Evolutionary conservation across 2,329 filamentous ascomycete genomes (phyloP), one percentile per base, ranked within the genome.

Genomic region (Monosporascus sp.): DNA sequence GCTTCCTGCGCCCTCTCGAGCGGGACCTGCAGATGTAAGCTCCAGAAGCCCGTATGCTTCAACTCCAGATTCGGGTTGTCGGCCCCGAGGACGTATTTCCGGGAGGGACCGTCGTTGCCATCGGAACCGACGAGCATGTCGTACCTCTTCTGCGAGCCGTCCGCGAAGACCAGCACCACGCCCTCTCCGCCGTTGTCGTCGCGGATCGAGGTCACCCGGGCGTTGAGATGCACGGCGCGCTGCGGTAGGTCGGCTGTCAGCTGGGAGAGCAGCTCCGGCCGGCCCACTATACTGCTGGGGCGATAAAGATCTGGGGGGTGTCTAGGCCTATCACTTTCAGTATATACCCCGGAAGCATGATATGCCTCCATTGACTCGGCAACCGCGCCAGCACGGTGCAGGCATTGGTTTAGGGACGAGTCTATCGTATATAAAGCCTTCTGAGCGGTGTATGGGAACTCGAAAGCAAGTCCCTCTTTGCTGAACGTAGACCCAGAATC

Each of bases 91-190:
- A 67, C 63, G 35, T 63, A 61, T 20, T 57, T 45, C n/a, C 65
- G 60, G 1, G 60, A 59, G 26, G 60, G 57, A 2, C 63, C 60
- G 22, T 62, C 57, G 1, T 58, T 50, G 3, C 64, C 63, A 24
- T 68, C 65, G 3, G 65, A 59, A 4, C 66, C 65, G 6, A 68
- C 52, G 3, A 68, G 59, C 3, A 67, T 48, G 31, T 68, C 65
- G 50, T 67, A 68, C 44, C 57, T 58, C 55, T 62, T 63, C 46
- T 63, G 61, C 22, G 61, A 51, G 3, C 66, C 65, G 40, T 66
- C 64, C 2, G 54, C 60, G 19, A 68, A 67, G 1, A 46, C 46
- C 5, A 68, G 22, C 11, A 61, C 20, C 22, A 64, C 37, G 3
- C 61, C 63, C 7, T 58, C 49, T 0, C 52, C 58, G 1, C 51